These are phyloP conservation scores for Chaetomium globosum DNA, from an alignment of 2,329 filamentous ascomycete species.

Conservation along the genomic window DNA sequence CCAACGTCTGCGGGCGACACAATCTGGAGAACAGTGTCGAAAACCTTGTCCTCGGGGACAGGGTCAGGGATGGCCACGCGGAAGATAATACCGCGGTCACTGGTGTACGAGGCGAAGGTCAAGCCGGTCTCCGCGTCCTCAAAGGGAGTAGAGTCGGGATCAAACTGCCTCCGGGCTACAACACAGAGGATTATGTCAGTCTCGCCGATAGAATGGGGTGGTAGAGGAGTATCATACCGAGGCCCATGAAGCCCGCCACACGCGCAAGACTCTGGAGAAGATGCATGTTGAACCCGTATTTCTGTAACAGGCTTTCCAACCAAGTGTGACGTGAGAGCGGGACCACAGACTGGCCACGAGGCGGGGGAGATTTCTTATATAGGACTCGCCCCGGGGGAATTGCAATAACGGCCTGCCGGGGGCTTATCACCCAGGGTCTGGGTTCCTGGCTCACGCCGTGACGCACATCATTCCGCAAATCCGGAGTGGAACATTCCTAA, in stretches of 20 bases:
- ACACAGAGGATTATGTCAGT: not conserved
- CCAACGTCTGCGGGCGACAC: slow-evolving; percentile 48
- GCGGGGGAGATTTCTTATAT: slow-evolving; percentile 26
- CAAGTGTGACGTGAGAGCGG: slow-evolving; percentile 5
- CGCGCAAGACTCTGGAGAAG: slow-evolving; percentile 37
- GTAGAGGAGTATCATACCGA: slow-evolving; percentile 37
- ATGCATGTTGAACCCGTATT: slow-evolving; percentile 40
- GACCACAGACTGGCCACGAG: slow-evolving; percentile 12
- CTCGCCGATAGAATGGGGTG: not conserved
- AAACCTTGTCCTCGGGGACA: slow-evolving; percentile 36
- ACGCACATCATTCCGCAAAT: slow-evolving; percentile 29
- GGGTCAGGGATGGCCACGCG: slow-evolving; percentile 44
- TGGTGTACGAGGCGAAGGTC: slow-evolving; percentile 49
- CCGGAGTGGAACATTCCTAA: slow-evolving; percentile 29
- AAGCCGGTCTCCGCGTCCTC: slow-evolving; percentile 47
- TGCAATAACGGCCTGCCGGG: slow-evolving; percentile 2
- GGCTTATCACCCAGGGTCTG: not conserved
- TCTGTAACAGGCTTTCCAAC: not conserved
- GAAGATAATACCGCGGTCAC: slow-evolving; percentile 43
- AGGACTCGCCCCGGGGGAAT: not conserved
- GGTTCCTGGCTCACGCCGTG: not conserved
- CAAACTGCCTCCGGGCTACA: slow-evolving; percentile 34
- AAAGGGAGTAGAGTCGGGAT: slow-evolving; percentile 42
- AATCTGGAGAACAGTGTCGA: slow-evolving; percentile 47
- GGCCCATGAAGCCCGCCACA: slow-evolving; percentile 39